These are phyloP conservation scores for Torrubiella hemipterigena DNA, from an alignment of 2,329 filamentous ascomycete genomes.

Conservation along the genomic window DNA sequence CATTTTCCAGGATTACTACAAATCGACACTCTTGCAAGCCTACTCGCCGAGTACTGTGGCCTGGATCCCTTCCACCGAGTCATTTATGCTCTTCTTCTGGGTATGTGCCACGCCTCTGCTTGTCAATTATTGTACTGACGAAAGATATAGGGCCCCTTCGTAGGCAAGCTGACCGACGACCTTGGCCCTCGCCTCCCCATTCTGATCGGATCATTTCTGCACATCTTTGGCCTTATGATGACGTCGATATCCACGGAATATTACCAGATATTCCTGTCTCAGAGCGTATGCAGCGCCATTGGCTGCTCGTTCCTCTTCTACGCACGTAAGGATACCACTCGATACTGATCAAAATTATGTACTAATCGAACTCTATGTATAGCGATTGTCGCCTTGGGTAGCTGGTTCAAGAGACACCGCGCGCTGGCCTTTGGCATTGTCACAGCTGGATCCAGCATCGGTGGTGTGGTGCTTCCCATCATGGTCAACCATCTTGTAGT, in stretches of 20 bases:
- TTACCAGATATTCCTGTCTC: slow-evolving; percentile 6
- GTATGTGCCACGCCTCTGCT: too few species aligned
- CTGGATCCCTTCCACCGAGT: slow-evolving; percentile 2
- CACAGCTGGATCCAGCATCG: slow-evolving; percentile 42
- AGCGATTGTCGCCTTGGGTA: slow-evolving; percentile 38
- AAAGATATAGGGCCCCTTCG: slow-evolving; percentile 15
- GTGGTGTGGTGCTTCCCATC: slow-evolving; percentile 34
- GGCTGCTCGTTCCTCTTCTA: slow-evolving; percentile 15
- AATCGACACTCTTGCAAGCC: background rate
- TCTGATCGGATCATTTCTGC: slow-evolving; percentile 3
- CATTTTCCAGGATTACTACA: slow-evolving; percentile 1
- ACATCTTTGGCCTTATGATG: slow-evolving; percentile 4
- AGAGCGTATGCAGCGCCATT: slow-evolving; percentile 6
- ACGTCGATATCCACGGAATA: slow-evolving; percentile 4
- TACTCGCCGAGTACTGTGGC: slow-evolving; percentile 1
- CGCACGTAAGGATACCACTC: background rate
- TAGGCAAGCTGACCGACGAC: slow-evolving; percentile 26
- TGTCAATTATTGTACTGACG: slow-evolving; percentile 1
- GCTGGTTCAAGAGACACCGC: slow-evolving; percentile 44
- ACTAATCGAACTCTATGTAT: too few species aligned
- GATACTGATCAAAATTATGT: background rate
- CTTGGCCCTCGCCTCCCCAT: slow-evolving; percentile 16
- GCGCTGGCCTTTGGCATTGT: slow-evolving; percentile 46
- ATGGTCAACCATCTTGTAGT: slow-evolving; percentile 13
- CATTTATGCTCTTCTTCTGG: slow-evolving; percentile 3